Evolutionary conservation across 345 rosid genomes (phyloP).

Genomic region (Eucalyptus shirleyi): DNA sequence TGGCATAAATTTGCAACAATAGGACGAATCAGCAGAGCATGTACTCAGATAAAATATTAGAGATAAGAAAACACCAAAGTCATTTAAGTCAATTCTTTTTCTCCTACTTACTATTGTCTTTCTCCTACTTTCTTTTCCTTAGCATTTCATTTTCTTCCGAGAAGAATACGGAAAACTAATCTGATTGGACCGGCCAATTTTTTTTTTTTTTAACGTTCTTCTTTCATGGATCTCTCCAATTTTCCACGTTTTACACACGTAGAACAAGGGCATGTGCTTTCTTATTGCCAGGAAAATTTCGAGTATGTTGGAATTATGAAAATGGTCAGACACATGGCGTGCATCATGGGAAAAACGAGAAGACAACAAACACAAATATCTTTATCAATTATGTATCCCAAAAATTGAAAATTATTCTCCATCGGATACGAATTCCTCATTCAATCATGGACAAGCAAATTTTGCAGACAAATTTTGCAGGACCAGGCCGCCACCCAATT

Average conservation of each 20-base stretch:
- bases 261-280: not conserved
- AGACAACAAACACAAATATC: not conserved
- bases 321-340: not conserved
- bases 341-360: not conserved
- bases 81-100: not conserved
- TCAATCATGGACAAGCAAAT: not conserved
- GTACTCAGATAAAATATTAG: too few relatives aligned
- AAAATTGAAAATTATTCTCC: not conserved
- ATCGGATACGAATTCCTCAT: not conserved
- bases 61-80: not conserved
- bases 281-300: not conserved
- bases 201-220: not conserved
- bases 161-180: not conserved
- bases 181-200: not conserved
- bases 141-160: not conserved
- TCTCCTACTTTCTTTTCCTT: not conserved
- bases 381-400: not conserved
- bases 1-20: too few relatives aligned
- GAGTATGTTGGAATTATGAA: not conserved
- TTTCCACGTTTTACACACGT: not conserved
- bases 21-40: not conserved
- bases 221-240: not conserved
- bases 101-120: not conserved
- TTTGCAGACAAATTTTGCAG: not conserved
- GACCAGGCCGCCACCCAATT: not conserved